These are phyloP conservation scores for Auriscalpium orientale DNA, from an alignment of 768 basidiomycete genomes.

Conservation along the genomic window DNA sequence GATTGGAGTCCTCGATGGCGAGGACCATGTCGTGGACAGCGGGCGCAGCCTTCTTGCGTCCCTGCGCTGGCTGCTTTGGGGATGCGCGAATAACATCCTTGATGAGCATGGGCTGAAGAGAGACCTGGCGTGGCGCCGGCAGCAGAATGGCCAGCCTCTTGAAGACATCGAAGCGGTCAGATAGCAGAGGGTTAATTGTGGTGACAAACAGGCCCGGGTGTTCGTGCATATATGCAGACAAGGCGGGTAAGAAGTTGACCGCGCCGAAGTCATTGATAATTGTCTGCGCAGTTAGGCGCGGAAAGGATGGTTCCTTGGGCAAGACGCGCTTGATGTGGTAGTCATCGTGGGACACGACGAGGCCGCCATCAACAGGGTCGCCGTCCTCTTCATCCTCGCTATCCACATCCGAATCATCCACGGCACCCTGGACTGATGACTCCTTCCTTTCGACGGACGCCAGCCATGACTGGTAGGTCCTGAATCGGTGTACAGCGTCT, in stretches of 20 bases:
- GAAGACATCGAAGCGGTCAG: background rate
- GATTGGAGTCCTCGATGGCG: background rate
- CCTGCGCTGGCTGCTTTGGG: background rate
- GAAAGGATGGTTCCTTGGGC: background rate
- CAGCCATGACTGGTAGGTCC: slow-evolving; percentile 17
- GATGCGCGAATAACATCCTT: background rate
- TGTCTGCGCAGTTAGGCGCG: background rate
- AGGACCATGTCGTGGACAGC: background rate
- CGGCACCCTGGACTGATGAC: background rate
- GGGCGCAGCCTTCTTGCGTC: background rate
- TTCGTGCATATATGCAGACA: background rate
- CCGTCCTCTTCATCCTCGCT: background rate
- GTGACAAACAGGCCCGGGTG: background rate
- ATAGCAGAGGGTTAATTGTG: background rate
- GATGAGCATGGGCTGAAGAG: background rate
- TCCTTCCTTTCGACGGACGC: background rate
- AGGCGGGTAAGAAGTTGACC: background rate
- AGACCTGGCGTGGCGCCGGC: background rate
- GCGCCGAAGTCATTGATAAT: background rate
- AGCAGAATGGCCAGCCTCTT: background rate
- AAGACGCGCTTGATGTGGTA: background rate
- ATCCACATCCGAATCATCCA: background rate
- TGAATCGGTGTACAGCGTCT: slow-evolving; percentile 20
- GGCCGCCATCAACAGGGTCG: background rate
- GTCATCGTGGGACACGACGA: background rate